Conservation (phyloP, 352 stramenopile species). For the Phytopythium montanum region DNA sequence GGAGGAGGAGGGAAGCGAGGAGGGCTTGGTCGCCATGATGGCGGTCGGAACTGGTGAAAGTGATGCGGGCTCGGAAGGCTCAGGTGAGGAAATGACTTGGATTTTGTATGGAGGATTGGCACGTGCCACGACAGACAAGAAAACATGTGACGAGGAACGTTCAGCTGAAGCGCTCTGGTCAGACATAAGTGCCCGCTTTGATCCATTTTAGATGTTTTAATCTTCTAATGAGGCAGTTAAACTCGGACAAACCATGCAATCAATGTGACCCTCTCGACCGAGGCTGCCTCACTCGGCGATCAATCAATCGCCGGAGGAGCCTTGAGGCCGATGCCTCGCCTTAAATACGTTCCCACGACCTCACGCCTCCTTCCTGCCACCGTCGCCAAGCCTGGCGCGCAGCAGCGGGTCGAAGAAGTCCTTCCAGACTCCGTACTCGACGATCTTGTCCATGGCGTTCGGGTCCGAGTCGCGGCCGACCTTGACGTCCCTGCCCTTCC, state of each 20-base stretch:
- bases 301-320: no score
- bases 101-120: background rate
- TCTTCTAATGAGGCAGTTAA: no score
- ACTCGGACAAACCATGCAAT: no score
- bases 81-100: background rate
- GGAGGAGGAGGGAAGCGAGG: no score
- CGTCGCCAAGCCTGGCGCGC: conserved; percentile 30
- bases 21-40: background rate
- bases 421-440: conserved; percentile 49
- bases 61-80: background rate
- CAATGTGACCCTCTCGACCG: no score
- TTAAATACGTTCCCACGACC: background rate
- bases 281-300: no score
- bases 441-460: conserved; percentile 50
- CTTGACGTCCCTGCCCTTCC: conserved; percentile 31
- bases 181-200: background rate
- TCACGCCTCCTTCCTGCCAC: background rate
- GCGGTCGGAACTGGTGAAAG: background rate
- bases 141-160: background rate
- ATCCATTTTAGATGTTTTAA: background rate
- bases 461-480: conserved; percentile 18
- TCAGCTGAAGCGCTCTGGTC: background rate
- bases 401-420: conserved; percentile 52
- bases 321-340: no score
- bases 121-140: background rate